phyloP scores from a whole-genome alignment of 768 basidiomycete species.

The Amanita brunnescens region DNA sequence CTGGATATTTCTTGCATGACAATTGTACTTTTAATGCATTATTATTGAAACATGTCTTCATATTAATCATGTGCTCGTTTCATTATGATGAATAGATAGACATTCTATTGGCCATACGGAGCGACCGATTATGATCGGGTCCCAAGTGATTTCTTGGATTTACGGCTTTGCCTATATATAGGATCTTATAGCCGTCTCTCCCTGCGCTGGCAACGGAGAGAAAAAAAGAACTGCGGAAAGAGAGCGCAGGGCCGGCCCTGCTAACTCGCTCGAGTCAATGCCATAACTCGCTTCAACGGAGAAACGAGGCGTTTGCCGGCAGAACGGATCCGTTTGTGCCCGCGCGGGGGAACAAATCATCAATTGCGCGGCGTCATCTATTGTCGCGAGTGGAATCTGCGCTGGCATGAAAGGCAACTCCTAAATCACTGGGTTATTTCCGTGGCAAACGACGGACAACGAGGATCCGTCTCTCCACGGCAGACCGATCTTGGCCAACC shows the following conservation, averaged over 20 bases:
- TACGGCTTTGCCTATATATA: background rate
- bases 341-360: background rate
- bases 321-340: background rate
- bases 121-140: background rate
- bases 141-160: background rate
- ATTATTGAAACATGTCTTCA: background rate
- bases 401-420: too few species aligned
- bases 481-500: background rate
- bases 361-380: too few species aligned
- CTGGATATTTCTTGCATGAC: conserved; percentile 8
- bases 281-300: background rate
- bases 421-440: background rate
- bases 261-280: background rate
- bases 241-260: conserved; percentile 1
- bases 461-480: background rate
- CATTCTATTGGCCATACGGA: background rate
- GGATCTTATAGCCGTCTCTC: background rate
- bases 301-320: background rate
- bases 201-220: background rate
- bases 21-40: conserved; percentile 6
- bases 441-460: background rate
- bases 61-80: background rate
- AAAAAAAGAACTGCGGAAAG: background rate
- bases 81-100: background rate
- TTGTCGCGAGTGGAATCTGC: too few species aligned